Conservation (phyloP, 331 rosid species). For the Saraca asoca region DNA sequence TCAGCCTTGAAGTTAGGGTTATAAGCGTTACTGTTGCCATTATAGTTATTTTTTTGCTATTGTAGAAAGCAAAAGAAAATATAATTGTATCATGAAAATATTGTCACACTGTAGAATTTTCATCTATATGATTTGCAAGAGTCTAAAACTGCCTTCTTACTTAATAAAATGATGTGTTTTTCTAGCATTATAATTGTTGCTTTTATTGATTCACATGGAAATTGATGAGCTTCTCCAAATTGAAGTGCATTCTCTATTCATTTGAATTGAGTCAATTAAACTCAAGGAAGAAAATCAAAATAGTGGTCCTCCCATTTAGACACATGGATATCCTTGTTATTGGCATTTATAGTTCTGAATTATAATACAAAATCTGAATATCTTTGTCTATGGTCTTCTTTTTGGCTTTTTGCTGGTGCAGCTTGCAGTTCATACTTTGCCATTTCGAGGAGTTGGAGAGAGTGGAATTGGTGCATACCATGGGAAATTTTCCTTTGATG, state of each 20-base stretch:
- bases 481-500: constrained; percentile 94
- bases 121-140: constrained; percentile 8
- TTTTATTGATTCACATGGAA: constrained; percentile 9
- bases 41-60: background rate
- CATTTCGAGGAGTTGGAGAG: constrained; percentile 99
- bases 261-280: background rate
- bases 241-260: background rate
- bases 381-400: constrained; percentile 1
- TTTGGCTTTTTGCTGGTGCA: constrained; percentile 39
- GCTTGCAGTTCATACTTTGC: constrained; percentile 75
- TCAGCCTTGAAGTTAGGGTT: constrained; percentile 15
- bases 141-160: background rate
- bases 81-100: background rate
- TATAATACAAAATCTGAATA: constrained; percentile 7
- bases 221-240: background rate
- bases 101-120: background rate
- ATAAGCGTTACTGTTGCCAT: no score
- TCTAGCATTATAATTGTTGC: background rate
- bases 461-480: constrained; percentile 97
- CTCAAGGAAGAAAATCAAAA: background rate
- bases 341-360: constrained; percentile 7
- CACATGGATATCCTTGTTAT: background rate
- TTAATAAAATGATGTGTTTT: background rate
- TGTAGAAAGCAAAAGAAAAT: background rate
- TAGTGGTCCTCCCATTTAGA: background rate